Base-by-base conservation (phyloP, 352 stramenopile genomes). In the Plasmopara viticola region DNA sequence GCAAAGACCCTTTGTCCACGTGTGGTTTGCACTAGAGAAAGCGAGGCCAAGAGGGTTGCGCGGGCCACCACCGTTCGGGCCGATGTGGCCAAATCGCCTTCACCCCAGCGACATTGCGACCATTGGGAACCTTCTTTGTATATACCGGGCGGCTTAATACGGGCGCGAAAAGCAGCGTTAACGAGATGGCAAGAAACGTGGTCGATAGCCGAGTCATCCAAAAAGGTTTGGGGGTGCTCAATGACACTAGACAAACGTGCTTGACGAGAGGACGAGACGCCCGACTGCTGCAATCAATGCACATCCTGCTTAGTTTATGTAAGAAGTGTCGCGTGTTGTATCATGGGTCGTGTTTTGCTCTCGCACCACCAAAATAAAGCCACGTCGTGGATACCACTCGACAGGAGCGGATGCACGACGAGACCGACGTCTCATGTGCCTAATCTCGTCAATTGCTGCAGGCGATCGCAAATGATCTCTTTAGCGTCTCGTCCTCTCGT, bases 1-100 rank as follows among this genome's bases (percentile, higher is more conserved):
- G 31, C 66, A 74, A 30, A 74, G 42, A 0, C 44, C 55, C 5
- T 5, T 38, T 10, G 58, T 74, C 66, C 66, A 72, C 13, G 43
- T 15, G n/a, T 59, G 17, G 0, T 56, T 56, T 7, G 47, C 45
- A 5, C 25, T 34, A 5, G 47, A 41, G 44, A 73, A 76, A 0
- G 48, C 67, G 0, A 48, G 17, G 7, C 67, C 67, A 38, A 76
- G 68, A 1, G 30, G 28, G 14, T 70, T 72, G 10, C 43, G 37
- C 10, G 40, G 17, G 9, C 57, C 60, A 5, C 56, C 60, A 10
- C 41, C 53, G 4, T 45, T 9, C 8, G 48, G 15, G 5, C 68
- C 34, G 0, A 52, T 39, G 48, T 73, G 67, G 0, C 67, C 67
- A 30, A n/a, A 76, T 47, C 6, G 62, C 61, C 12, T 44, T 40